Conservation (phyloP, 495 filamentous ascomycete genomes). For the Xylaria acuta region DNA sequence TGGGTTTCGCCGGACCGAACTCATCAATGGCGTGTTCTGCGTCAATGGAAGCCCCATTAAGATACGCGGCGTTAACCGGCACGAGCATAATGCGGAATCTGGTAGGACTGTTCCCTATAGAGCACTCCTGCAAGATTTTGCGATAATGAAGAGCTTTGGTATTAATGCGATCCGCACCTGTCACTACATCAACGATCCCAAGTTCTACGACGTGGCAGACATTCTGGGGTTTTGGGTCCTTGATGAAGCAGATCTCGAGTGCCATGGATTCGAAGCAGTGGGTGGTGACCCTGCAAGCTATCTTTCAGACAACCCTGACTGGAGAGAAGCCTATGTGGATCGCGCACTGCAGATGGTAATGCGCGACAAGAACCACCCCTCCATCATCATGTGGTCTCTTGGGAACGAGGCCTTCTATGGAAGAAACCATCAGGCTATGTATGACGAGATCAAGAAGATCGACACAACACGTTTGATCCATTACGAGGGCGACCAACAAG, state of each 20-base stretch:
- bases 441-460: constrained; percentile 62
- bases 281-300: constrained; percentile 56
- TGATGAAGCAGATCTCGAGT: constrained; percentile 77
- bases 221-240: constrained; percentile 74
- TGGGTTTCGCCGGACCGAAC: constrained; percentile 66
- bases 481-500: constrained; percentile 69
- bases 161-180: constrained; percentile 72
- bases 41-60: constrained; percentile 68
- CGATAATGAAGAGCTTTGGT: constrained; percentile 71
- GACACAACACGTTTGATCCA: constrained; percentile 68
- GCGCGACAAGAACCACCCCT: constrained; percentile 71
- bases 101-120: constrained; percentile 66
- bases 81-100: constrained; percentile 67
- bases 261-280: constrained; percentile 68
- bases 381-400: constrained; percentile 74
- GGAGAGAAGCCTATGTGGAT: constrained; percentile 74
- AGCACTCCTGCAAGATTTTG: constrained; percentile 62
- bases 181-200: constrained; percentile 66
- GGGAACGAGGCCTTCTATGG: constrained; percentile 78
- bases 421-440: constrained; percentile 71
- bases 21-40: constrained; percentile 61
- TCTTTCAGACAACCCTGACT: constrained; percentile 69
- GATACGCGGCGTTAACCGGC: constrained; percentile 70
- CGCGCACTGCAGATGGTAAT: constrained; percentile 68
- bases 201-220: constrained; percentile 70